Conservation (phyloP, 164 flowering plant species). For the Aristolochia fimbriata region DNA sequence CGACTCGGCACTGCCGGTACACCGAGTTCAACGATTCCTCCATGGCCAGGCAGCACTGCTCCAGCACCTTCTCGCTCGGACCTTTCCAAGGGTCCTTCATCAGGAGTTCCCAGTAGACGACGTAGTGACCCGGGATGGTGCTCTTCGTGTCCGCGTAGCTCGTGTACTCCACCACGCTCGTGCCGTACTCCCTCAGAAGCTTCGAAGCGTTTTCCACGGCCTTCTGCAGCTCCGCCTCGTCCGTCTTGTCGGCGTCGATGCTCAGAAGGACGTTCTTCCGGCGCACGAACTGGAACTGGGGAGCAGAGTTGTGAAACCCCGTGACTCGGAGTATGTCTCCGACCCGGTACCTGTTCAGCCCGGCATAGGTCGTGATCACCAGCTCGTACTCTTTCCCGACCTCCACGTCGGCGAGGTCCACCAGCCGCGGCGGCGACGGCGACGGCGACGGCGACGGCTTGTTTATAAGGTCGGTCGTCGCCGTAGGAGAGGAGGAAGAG, state of each 20-base stretch:
- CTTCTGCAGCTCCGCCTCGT: slow-evolving; percentile 61
- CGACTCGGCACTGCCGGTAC: slow-evolving; percentile 60
- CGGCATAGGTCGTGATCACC: slow-evolving; percentile 59
- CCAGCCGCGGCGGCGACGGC: slow-evolving; percentile 22
- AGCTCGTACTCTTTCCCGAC: slow-evolving; percentile 65
- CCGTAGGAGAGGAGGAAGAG: too few species aligned
- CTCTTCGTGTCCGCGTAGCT: slow-evolving; percentile 58
- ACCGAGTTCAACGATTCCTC: slow-evolving; percentile 73
- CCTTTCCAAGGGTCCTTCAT: slow-evolving; percentile 22
- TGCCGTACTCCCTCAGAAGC: slow-evolving; percentile 27
- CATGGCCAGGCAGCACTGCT: slow-evolving; percentile 55
- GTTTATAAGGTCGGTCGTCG: too few species aligned
- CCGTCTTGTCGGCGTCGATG: slow-evolving; percentile 76
- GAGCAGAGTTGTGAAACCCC: slow-evolving; percentile 59
- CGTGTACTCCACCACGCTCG: slow-evolving; percentile 64
- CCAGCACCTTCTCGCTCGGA: slow-evolving; percentile 28
- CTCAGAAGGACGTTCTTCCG: slow-evolving; percentile 63
- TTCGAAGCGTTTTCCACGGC: slow-evolving; percentile 44
- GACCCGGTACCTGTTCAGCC: slow-evolving; percentile 55
- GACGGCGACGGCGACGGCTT: too few species aligned
- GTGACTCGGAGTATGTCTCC: slow-evolving; percentile 63
- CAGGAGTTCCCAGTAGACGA: slow-evolving; percentile 60
- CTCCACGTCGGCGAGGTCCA: slow-evolving; percentile 51
- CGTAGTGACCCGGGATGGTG: slow-evolving; percentile 79
- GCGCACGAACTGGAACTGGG: slow-evolving; percentile 49